Evolutionary conservation across 331 rosid species (phyloP).

Genomic region (Rosa hybrid): DNA sequence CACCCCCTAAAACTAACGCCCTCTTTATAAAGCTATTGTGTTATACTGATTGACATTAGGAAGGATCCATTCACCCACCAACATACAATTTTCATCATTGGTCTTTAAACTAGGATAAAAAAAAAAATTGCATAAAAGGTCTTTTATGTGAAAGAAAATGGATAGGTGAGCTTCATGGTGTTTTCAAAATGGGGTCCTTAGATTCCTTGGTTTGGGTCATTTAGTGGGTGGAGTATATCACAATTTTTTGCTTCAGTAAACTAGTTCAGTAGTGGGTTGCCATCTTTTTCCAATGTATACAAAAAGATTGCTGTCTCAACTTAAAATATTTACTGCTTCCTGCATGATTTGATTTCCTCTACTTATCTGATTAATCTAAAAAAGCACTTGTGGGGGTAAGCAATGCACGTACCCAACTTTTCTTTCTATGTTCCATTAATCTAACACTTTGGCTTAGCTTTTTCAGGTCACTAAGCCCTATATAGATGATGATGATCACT

Average conservation of each 20-base stretch:
- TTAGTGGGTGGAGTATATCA: not conserved
- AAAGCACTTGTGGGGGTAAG: constrained; percentile 21
- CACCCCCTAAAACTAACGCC: constrained; percentile 23
- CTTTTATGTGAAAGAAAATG: not conserved
- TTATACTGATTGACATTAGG: constrained; percentile 31
- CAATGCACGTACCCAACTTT: constrained; percentile 16
- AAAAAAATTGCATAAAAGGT: not conserved
- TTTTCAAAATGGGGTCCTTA: constrained; percentile 4
- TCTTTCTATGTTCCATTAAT: constrained; percentile 19
- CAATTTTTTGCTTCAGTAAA: not conserved
- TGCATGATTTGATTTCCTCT: not conserved
- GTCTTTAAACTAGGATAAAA: constrained; percentile 2
- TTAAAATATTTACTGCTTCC: constrained; percentile 18
- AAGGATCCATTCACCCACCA: constrained; percentile 29
- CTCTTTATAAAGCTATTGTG: constrained; percentile 19
- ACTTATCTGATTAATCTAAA: not conserved
- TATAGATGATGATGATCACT: constrained; percentile 30
- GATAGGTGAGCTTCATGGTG: not conserved
- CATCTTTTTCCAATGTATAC: constrained; percentile 10
- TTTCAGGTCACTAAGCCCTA: constrained; percentile 29
- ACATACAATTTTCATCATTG: constrained; percentile 25
- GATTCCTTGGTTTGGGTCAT: not conserved
- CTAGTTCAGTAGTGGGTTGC: not conserved
- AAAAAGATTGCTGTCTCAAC: not conserved
- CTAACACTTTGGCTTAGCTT: not conserved